Evolutionary conservation across 768 basidiomycete genomes (phyloP).

Genomic region (Leucocoprinus birnbaumii): DNA sequence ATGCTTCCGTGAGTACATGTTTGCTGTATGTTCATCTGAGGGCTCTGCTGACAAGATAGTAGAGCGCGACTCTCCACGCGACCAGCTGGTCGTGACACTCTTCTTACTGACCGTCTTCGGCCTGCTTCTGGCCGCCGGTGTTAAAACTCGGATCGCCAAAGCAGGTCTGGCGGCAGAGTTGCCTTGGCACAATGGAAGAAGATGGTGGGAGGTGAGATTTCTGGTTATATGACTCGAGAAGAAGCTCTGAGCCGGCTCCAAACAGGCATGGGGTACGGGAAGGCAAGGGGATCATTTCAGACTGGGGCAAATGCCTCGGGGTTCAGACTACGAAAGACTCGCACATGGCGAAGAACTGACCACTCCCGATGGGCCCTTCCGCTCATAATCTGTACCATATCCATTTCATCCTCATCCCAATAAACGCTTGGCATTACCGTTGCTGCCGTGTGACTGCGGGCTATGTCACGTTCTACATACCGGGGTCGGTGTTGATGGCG

Average conservation of each 20-base stretch:
- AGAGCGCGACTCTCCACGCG: slow-evolving; percentile 96
- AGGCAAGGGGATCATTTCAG: slow-evolving; percentile 46
- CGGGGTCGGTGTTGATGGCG: not conserved
- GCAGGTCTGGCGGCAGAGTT: slow-evolving; percentile 66
- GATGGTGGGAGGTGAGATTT: slow-evolving; percentile 84
- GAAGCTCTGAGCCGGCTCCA: slow-evolving; percentile 8
- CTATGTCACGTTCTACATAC: too few relatives aligned
- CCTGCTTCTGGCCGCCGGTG: slow-evolving; percentile 77
- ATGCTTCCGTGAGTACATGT: slow-evolving; percentile 79
- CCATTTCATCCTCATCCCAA: not conserved
- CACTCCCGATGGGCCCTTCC: not conserved
- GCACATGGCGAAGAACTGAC: slow-evolving; percentile 4
- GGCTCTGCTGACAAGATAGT: slow-evolving; percentile 17
- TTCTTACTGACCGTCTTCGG: slow-evolving; percentile 89
- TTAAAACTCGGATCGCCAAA: slow-evolving; percentile 79
- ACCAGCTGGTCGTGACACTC: slow-evolving; percentile 89
- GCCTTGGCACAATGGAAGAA: slow-evolving; percentile 57
- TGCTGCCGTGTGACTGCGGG: slow-evolving; percentile 2
- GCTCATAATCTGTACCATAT: slow-evolving; percentile 2
- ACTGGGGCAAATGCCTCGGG: slow-evolving; percentile 43
- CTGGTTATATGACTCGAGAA: not conserved
- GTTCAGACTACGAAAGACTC: slow-evolving; percentile 33
- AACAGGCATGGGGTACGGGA: slow-evolving; percentile 55
- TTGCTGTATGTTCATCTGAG: slow-evolving; percentile 4
- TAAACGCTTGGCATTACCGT: not conserved